Evolutionary conservation across 495 filamentous ascomycete species (phyloP).

Genomic region (Podospora pseudopauciseta): DNA sequence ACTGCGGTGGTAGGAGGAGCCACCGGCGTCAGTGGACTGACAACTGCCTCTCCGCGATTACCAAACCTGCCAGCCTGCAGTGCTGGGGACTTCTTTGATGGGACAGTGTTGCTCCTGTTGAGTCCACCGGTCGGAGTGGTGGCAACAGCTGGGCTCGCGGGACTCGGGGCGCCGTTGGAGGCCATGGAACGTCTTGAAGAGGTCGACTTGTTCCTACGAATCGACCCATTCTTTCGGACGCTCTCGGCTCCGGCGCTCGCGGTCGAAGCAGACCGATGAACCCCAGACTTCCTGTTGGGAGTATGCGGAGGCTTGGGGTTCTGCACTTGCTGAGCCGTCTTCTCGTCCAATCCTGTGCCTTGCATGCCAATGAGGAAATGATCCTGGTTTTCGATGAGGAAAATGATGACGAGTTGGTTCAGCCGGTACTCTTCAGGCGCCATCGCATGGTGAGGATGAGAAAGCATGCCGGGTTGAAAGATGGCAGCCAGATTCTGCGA

Average conservation of each 20-base stretch:
- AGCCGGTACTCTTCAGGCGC: constrained; percentile 86
- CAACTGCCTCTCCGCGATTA: constrained; percentile 28
- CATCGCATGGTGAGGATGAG: constrained; percentile 94
- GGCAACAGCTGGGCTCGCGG: constrained; percentile 61
- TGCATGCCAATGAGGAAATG: constrained; percentile 92
- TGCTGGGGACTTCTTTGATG: constrained; percentile 84
- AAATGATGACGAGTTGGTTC: constrained; percentile 96
- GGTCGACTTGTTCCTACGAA: constrained; percentile 79
- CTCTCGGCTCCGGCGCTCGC: constrained; percentile 85
- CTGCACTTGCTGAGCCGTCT: constrained; percentile 81
- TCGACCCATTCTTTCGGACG: constrained; percentile 69
- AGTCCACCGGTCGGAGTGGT: constrained; percentile 59
- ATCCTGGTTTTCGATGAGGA: constrained; percentile 94
- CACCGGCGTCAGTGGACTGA: constrained; percentile 32
- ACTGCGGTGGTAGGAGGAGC: constrained; percentile 13
- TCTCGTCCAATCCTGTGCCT: constrained; percentile 82
- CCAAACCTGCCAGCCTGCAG: constrained; percentile 54
- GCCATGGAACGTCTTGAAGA: constrained; percentile 65
- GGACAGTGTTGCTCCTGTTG: constrained; percentile 88
- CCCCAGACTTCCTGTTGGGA: constrained; percentile 43
- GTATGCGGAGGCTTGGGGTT: constrained; percentile 61
- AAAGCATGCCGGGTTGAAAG: constrained; percentile 94
- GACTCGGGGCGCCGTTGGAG: constrained; percentile 66
- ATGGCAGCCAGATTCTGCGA: constrained; percentile 94
- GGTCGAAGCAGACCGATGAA: constrained; percentile 76